A percentile compares a stretch with the other conserved stretches of the same genome.
These are phyloP conservation scores for Syzygium grande DNA, from an alignment of 345 rosid species.

Conservation along the genomic window DNA sequence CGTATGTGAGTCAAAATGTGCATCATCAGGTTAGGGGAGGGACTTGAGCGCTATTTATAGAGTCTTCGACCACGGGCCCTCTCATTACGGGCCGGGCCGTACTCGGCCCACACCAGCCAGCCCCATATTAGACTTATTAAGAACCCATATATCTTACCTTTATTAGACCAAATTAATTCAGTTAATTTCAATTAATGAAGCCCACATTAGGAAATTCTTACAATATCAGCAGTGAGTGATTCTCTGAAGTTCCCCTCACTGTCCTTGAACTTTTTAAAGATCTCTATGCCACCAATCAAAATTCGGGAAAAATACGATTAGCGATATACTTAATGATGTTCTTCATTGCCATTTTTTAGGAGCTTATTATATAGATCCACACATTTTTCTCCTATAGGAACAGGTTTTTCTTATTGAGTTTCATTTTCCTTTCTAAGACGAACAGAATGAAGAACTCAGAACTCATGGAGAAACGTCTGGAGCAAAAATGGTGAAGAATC, in stretches of 20 bases:
- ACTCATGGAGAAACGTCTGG: not conserved
- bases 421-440: not conserved
- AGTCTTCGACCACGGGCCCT: too few relatives aligned
- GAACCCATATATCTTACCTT: too few relatives aligned
- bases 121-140: too few relatives aligned
- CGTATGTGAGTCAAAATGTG: too few relatives aligned
- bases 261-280: slow-evolving; percentile 3
- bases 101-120: too few relatives aligned
- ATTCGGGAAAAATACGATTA: not conserved
- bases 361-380: not conserved
- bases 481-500: not conserved
- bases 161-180: too few relatives aligned
- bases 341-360: not conserved
- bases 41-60: too few relatives aligned
- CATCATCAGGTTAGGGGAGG: too few relatives aligned
- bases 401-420: not conserved
- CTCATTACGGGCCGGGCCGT: too few relatives aligned
- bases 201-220: too few relatives aligned
- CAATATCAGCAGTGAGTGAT: not conserved
- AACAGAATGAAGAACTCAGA: too few relatives aligned
- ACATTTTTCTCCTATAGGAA: not conserved
- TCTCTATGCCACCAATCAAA: not conserved
- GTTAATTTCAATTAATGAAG: too few relatives aligned
- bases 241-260: not conserved
- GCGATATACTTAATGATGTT: not conserved